phyloP scores from a whole-genome alignment of 768 basidiomycete genomes.

The Termitomyces sp. region DNA sequence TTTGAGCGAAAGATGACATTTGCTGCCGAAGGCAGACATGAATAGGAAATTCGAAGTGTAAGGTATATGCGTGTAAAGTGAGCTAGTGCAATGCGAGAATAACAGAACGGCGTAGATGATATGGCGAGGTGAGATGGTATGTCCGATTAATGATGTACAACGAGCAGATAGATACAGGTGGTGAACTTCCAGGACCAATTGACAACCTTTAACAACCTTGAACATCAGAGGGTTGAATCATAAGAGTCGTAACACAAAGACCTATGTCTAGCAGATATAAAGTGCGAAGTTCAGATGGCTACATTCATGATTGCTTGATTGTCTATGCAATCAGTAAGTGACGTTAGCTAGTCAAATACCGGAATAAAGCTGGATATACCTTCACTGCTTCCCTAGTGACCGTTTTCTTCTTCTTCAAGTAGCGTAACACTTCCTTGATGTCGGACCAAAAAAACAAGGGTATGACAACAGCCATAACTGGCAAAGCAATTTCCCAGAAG shows the following conservation, averaged over 20 bases:
- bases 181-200: neutral
- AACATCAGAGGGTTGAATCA: neutral
- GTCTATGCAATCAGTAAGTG: slow-evolving; percentile 2
- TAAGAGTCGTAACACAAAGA: slow-evolving; percentile 1
- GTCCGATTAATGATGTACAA: neutral
- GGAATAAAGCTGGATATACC: slow-evolving; percentile 19
- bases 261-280: neutral
- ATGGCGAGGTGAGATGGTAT: neutral
- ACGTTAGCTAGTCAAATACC: neutral
- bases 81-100: neutral
- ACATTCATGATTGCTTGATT: slow-evolving; percentile 10
- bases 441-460: slow-evolving; percentile 55
- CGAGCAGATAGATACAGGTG: neutral
- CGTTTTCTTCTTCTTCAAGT: slow-evolving; percentile 43
- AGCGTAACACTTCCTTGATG: slow-evolving; percentile 39
- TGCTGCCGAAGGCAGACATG: neutral
- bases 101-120: neutral
- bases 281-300: neutral
- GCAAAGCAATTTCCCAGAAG: slow-evolving; percentile 68
- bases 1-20: neutral
- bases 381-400: slow-evolving; percentile 28
- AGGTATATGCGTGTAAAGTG: neutral
- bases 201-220: neutral
- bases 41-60: neutral
- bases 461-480: slow-evolving; percentile 53